These are phyloP conservation scores for Posidonia australis DNA, from an alignment of 106 monocot species.

Conservation along the genomic window DNA sequence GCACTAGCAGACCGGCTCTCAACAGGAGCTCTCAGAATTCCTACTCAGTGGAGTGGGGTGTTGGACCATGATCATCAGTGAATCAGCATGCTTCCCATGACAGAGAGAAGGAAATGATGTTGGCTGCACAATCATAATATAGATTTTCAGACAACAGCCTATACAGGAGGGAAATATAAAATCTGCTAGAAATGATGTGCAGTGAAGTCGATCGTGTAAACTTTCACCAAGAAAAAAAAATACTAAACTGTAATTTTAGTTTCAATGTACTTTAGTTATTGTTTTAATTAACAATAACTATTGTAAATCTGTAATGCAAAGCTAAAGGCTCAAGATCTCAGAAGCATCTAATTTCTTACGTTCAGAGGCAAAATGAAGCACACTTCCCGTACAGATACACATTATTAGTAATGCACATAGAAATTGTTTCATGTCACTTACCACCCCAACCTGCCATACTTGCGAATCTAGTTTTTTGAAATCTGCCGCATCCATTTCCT, in stretches of 20 bases:
- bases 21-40: background rate
- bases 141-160: background rate
- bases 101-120: constrained; percentile 30
- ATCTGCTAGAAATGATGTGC: background rate
- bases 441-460: constrained; percentile 85
- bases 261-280: background rate
- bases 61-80: constrained; percentile 64
- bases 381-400: background rate
- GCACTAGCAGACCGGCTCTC: background rate
- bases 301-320: background rate
- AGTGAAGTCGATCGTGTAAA: background rate
- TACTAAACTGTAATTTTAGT: background rate
- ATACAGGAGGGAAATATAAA: background rate
- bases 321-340: background rate
- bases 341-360: background rate
- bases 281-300: background rate
- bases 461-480: constrained; percentile 52
- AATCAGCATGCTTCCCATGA: constrained; percentile 11
- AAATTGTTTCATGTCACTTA: constrained; percentile 24
- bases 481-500: constrained; percentile 78
- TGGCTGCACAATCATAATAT: constrained; percentile 35
- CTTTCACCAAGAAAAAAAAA: background rate
- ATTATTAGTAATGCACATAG: no score
- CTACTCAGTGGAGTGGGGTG: constrained; percentile 30
- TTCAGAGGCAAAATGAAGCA: background rate